Evolutionary conservation across 371 early-diverging fungal species (phyloP).

Genomic region (Conidiobolus incongruus): DNA sequence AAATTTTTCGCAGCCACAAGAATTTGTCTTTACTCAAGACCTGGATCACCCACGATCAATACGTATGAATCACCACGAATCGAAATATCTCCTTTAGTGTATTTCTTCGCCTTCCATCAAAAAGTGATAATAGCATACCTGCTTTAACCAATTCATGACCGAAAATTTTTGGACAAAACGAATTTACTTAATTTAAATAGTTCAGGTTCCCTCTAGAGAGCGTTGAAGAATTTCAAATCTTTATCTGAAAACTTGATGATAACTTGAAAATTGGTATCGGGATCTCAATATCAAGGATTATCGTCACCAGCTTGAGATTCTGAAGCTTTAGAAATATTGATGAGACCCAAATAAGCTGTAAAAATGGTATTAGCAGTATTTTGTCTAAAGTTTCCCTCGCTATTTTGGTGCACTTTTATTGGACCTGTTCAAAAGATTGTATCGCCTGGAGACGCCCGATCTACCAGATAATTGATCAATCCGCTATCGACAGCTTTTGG

Average conservation of each 20-base stretch:
- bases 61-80: conserved; percentile 27
- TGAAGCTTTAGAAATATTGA: conserved; percentile 30
- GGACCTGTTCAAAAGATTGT: conserved; percentile 87
- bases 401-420: conserved; percentile 39
- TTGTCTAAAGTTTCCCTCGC: conserved; percentile 35
- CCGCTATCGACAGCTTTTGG: conserved; percentile 94
- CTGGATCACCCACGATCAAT: conserved; percentile 51
- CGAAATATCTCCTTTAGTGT: conserved; percentile 69
- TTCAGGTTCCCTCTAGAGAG: conserved; percentile 44
- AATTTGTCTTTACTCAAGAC: conserved; percentile 83
- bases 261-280: too few relatives aligned
- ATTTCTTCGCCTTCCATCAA: conserved; percentile 45
- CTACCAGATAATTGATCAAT: conserved; percentile 87
- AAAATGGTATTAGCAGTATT: conserved; percentile 50
- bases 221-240: conserved; percentile 62
- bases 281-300: conserved; percentile 17
- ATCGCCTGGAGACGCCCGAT: conserved; percentile 94
- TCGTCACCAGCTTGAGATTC: not conserved
- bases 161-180: conserved; percentile 90
- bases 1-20: conserved; percentile 64
- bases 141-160: conserved; percentile 89
- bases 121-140: conserved; percentile 53
- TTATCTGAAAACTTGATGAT: conserved; percentile 35
- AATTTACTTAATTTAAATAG: conserved; percentile 54
- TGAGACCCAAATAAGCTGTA: conserved; percentile 32